A percentile compares a stretch with the other conserved stretches of the same genome.
Evolutionary conservation across 2,329 filamentous ascomycete species (phyloP).

Genomic region (Domatiomyces globalis): DNA sequence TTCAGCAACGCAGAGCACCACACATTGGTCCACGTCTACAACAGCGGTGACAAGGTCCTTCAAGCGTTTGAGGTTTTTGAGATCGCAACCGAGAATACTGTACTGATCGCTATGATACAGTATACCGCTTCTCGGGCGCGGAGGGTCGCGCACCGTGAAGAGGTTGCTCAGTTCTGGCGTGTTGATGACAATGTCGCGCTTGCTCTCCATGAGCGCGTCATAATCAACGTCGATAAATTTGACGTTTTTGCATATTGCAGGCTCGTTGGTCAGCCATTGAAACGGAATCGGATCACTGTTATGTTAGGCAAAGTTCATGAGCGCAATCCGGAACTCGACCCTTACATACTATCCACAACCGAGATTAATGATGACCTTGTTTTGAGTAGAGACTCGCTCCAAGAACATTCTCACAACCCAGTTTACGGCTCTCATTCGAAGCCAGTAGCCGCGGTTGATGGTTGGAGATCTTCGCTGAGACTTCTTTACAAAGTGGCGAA

Average conservation of each 20-base stretch:
- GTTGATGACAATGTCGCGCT: conserved; percentile 16
- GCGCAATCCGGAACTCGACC: neutral
- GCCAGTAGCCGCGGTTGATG: conserved; percentile 80
- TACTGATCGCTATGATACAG: conserved; percentile 16
- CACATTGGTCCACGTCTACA: conserved; percentile 43
- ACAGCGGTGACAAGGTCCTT: conserved; percentile 44
- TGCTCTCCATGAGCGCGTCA: conserved; percentile 17
- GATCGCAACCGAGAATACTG: conserved; percentile 16
- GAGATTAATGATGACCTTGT: conserved; percentile 18
- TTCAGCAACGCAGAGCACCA: conserved; percentile 71
- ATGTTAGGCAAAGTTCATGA: conserved; percentile 2
- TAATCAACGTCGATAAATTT: conserved; percentile 18
- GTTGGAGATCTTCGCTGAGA: conserved; percentile 70
- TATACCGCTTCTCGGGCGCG: conserved; percentile 4
- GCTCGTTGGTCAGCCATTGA: conserved; percentile 59
- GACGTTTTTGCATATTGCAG: conserved; percentile 26
- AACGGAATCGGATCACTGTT: conserved; percentile 73
- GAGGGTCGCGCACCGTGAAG: conserved; percentile 6
- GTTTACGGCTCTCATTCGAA: conserved; percentile 72
- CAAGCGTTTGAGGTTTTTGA: conserved; percentile 52
- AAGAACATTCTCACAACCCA: conserved; percentile 61
- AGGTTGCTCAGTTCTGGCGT: conserved; percentile 15
- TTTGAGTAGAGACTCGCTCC: conserved; percentile 30
- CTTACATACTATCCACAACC: conserved; percentile 19
- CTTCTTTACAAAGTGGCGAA: conserved; percentile 75